Evolutionary conservation across 176 grass and related monocot species (phyloP).

Genomic region (Pontederia crassipes): DNA sequence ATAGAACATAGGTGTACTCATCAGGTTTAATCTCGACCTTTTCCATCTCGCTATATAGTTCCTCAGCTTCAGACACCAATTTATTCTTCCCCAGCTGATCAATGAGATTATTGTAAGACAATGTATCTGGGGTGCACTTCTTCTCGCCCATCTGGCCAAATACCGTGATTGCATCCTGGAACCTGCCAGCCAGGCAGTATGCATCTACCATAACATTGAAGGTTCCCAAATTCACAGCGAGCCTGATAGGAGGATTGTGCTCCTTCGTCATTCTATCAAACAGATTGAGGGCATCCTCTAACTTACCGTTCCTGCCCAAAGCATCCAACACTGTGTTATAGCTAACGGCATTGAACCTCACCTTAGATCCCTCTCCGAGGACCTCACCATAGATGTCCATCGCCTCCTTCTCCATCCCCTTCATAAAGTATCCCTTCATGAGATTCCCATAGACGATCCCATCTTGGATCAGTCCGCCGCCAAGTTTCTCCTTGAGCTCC

Average conservation of each 20-base stretch:
- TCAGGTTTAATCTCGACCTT: conserved; percentile 23
- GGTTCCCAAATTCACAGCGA: conserved; percentile 48
- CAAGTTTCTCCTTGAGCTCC: conserved; percentile 52
- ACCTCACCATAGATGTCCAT: conserved; percentile 45
- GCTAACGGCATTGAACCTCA: conserved; percentile 43
- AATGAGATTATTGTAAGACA: conserved; percentile 73
- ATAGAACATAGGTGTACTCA: conserved; percentile 47
- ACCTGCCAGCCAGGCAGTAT: conserved; percentile 47
- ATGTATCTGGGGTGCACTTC: conserved; percentile 41
- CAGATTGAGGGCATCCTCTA: conserved; percentile 50
- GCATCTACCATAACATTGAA: conserved; percentile 73
- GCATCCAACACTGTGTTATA: conserved; percentile 48
- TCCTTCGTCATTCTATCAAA: conserved; percentile 69
- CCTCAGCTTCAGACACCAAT: conserved; percentile 36
- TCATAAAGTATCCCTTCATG: conserved; percentile 67
- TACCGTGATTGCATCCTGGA: conserved; percentile 38
- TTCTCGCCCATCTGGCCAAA: conserved; percentile 56
- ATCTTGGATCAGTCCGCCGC: conserved; percentile 33
- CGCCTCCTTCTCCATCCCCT: conserved; percentile 53
- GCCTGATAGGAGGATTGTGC: conserved; percentile 49
- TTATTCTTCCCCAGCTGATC: conserved; percentile 35
- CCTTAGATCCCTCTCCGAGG: conserved; percentile 27
- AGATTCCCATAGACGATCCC: conserved; percentile 69
- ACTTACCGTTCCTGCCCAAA: conserved; percentile 41
- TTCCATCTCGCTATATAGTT: conserved; percentile 43